Evolutionary conservation across 306 rosid genomes (phyloP), one percentile per base, ranked within the genome.

Genomic region (Lagenaria siceraria): DNA sequence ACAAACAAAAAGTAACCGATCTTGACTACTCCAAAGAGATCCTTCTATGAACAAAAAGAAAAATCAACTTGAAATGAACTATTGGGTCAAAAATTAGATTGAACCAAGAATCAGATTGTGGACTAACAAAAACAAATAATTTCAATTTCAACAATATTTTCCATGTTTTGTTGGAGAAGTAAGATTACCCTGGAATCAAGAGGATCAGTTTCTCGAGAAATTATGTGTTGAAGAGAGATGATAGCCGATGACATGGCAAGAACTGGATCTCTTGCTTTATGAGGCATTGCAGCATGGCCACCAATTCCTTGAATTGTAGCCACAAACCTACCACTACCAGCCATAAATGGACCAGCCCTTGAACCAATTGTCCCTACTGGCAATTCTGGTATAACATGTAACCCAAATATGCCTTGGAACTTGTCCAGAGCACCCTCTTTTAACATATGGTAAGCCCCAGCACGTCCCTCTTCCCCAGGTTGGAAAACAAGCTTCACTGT

Each of bases 401-500:
- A 62, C 4, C 86, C 88, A 43, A 89, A 80, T 55, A 89, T 85
- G 13, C 82, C 93, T 77, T 86, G 78, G 33, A 84, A 63, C 5
- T 86, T 35, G 60, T 86, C 88, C 46, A 87, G 80, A n/a, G 76
- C 85, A 56, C 88, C 88, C 81, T 86, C 91, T 78, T 87, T 48
- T 33, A 89, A 38, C 70, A 87, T 72, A 69, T 89, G 85, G 66
- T 79, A 81, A 52, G 93, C 91, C 77, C 93, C 89, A 3, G 78
- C 88, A 51, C 24, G 65, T 53, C 88, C 89, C 83, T 87, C 88
- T 78, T 89, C 91, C 4, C 80, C 93, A 33, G 88, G 91, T 81
- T 87, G 91, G 59, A 86, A 89, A 53, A 87, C 89, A 68, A 89
- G 83, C 87, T 89, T 89, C 40, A 87, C 83, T n/a, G 93, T 89